Base-by-base conservation (phyloP, 805 yeast species). In the Cyberlindnera euphorbiae region DNA sequence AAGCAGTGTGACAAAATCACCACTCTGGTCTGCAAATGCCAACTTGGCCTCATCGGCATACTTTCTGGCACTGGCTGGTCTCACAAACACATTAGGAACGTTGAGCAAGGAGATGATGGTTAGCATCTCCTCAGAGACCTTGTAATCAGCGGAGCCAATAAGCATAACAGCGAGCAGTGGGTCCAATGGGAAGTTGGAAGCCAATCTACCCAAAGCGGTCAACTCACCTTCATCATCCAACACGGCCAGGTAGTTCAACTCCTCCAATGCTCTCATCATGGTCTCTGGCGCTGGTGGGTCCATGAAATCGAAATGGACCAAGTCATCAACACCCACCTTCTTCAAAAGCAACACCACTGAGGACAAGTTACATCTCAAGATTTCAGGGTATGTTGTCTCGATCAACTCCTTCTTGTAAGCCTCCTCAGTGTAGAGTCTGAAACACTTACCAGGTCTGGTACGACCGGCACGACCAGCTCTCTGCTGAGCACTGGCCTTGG, bases 401-500 rank as follows among this genome's bases (percentile, higher is more conserved):
- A 87, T 84, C 53, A 90, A 71, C 60, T 93, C 97, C 57, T 85
- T 83, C 56, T 87, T 79, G 70, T 87, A 90, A 2, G 97, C 97
- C 53, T 88, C 97, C 59, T 93, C 97, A 1, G 98, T 93, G 65
- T 90, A 90, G 36, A 90, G 69, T 56, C 98, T 74, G 75, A 90
- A 90, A 64, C 97, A 90, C 62, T 93, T 90, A 57, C 98, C 98
- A 12, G 97, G 96, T 55, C 96, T 77, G 6, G 97, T 90, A 77
- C 98, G 90, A 67, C 98, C 98, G 38, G 98, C 98, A 75, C 98
- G 85, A 75, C 98, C 98, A 24, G 97, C 97, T 63, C 98, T 78
- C 64, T 90, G 98, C 64, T 90, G 96, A 1, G 98, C 96, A 32
- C 94, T 81, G 0, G 98, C 98, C 64, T 88, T 89, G 9, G 97